phyloP scores from a whole-genome alignment of 2,329 filamentous ascomycete genomes.

The Waltergamsia citrina region DNA sequence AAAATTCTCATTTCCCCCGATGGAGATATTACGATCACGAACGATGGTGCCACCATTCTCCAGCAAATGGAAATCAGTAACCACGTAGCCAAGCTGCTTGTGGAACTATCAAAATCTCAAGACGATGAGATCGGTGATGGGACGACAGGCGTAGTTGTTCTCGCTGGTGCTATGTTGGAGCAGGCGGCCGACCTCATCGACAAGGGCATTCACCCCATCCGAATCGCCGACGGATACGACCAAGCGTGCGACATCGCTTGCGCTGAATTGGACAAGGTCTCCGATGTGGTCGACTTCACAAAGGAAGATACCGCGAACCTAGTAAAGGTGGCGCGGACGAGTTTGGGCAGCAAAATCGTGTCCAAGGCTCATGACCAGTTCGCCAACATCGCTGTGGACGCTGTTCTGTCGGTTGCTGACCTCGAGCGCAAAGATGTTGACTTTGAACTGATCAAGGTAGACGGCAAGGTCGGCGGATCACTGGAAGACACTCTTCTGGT shows the following conservation, averaged over 20 bases:
- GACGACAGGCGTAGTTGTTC: conserved; percentile 92
- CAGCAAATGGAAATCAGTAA: conserved; percentile 99
- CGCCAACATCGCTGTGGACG: conserved; percentile 92
- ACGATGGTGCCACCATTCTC: conserved; percentile 96
- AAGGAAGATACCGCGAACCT: conserved; percentile 75
- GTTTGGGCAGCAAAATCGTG: conserved; percentile 96
- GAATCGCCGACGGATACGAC: conserved; percentile 97
- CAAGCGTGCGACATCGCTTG: conserved; percentile 96
- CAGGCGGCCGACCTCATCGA: conserved; percentile 97
- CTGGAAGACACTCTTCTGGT: conserved; percentile 91
- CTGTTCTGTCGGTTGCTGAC: conserved; percentile 92
- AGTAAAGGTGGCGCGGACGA: conserved; percentile 89
- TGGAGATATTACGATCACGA: conserved; percentile 97
- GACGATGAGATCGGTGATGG: conserved; percentile 98
- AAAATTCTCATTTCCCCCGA: conserved; percentile 99
- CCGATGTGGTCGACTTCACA: conserved; percentile 81
- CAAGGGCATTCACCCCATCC: conserved; percentile 98
- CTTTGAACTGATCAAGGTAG: conserved; percentile 98
- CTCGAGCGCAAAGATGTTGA: conserved; percentile 94
- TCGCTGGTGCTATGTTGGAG: conserved; percentile 89
- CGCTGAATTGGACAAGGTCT: conserved; percentile 83
- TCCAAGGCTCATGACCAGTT: conserved; percentile 99
- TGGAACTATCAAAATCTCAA: conserved; percentile 96
- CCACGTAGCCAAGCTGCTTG: conserved; percentile 92
- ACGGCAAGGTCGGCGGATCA: conserved; percentile 91